Evolutionary conservation across 1,284 basidiomycete species (phyloP).

Genomic region (Xerocomus amazonicus): DNA sequence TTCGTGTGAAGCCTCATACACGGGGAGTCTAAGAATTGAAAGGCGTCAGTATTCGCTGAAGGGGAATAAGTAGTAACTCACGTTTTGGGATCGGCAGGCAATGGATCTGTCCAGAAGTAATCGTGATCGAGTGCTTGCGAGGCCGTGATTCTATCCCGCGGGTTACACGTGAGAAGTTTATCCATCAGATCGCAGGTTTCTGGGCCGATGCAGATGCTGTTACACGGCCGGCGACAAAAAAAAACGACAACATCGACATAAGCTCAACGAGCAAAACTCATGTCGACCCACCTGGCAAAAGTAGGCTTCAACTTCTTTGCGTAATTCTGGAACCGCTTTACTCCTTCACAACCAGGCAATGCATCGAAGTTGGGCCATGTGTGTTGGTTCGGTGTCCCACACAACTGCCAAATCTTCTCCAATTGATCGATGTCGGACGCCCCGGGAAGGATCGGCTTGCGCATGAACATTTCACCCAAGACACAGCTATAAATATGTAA

Average conservation of each 20-base stretch:
- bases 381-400: constrained; percentile 81
- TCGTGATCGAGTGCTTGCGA: constrained; percentile 83
- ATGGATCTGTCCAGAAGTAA: constrained; percentile 88
- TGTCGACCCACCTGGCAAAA: constrained; percentile 53
- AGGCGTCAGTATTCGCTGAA: constrained; percentile 2
- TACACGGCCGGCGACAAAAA: constrained; percentile 2
- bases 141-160: constrained; percentile 88
- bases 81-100: constrained; percentile 82
- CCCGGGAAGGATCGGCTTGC: constrained; percentile 86
- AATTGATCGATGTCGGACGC: constrained; percentile 88
- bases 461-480: constrained; percentile 92
- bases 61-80: constrained; percentile 36
- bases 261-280: constrained; percentile 4
- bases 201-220: constrained; percentile 48
- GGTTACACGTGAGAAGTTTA: constrained; percentile 88
- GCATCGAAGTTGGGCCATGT: constrained; percentile 80
- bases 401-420: constrained; percentile 85
- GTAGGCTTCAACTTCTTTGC: constrained; percentile 52
- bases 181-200: constrained; percentile 91
- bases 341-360: constrained; percentile 79
- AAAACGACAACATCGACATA: constrained; percentile 7
- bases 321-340: constrained; percentile 55
- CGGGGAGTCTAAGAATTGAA: constrained; percentile 52
- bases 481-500: constrained; percentile 62
- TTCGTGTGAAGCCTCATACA: constrained; percentile 80